phyloP scores from a whole-genome alignment of 2,329 filamentous ascomycete species.

The Alternaria conjuncta region DNA sequence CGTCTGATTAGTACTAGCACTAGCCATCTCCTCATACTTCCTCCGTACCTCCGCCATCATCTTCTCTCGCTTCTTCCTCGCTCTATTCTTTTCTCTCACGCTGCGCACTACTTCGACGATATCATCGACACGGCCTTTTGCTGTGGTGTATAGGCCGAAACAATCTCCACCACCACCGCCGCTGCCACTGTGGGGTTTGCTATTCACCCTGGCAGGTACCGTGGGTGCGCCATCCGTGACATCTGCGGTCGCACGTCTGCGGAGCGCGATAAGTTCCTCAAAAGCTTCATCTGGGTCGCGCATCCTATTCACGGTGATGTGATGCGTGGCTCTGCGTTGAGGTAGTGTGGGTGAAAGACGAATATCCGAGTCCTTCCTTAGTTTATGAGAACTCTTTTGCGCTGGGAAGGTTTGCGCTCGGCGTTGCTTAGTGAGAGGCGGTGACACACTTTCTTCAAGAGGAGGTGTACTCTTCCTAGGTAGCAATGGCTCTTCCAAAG shows the following conservation, averaged over 20 bases:
- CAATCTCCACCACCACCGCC: neutral
- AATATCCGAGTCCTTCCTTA: neutral
- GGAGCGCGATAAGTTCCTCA: neutral
- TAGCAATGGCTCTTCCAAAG: neutral
- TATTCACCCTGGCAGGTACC: neutral
- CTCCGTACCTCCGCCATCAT: neutral
- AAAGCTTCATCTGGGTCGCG: neutral
- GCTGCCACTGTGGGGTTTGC: accelerated
- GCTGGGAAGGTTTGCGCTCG: neutral
- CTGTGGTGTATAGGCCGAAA: neutral
- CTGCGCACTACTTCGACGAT: neutral
- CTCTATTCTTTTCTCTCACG: neutral
- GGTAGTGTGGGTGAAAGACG: neutral
- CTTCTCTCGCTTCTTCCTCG: neutral
- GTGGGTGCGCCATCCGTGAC: neutral
- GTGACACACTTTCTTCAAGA: neutral
- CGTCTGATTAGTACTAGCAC: neutral
- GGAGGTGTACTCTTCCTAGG: neutral
- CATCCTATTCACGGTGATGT: neutral
- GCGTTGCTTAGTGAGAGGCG: neutral
- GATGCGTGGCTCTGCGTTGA: neutral
- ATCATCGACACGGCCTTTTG: neutral
- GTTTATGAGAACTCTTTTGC: neutral
- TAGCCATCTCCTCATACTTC: neutral
- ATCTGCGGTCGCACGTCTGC: neutral